Percentiles rank a stretch among this genome's conserved stretches.
Evolutionary conservation across 768 basidiomycete genomes (phyloP).

Genomic region (Boletus vermiculosoides): DNA sequence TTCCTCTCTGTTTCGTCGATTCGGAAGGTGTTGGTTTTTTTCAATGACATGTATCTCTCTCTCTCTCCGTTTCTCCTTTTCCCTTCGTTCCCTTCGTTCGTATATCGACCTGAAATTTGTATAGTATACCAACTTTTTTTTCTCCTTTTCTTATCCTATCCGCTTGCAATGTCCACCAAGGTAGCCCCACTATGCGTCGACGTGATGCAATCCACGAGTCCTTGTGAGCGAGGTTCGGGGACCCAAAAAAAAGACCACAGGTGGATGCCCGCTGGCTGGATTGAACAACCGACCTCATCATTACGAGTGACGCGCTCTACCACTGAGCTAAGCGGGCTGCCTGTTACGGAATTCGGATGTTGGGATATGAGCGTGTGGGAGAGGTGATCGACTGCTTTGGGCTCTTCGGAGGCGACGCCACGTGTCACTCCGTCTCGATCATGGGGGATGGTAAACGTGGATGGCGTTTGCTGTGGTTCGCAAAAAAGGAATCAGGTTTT

Average conservation of each 20-base stretch:
- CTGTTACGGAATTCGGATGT: not conserved
- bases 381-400: too few species aligned
- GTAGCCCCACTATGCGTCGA: too few species aligned
- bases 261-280: constrained; percentile 39
- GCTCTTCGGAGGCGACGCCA: too few species aligned
- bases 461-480: too few species aligned
- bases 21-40: not conserved
- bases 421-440: too few species aligned
- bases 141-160: not conserved
- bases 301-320: constrained; percentile 45
- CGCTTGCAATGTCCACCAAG: not conserved
- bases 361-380: too few species aligned
- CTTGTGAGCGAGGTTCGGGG: too few species aligned
- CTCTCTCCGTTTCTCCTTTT: not conserved
- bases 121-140: constrained; percentile 20
- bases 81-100: not conserved
- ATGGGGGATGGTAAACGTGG: too few species aligned
- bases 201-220: too few species aligned
- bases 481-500: too few species aligned
- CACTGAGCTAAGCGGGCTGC: constrained; percentile 42
- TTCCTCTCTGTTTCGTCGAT: not conserved
- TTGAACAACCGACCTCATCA: constrained; percentile 47
- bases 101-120: constrained; percentile 18
- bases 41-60: constrained; percentile 7
- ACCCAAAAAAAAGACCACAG: not conserved